Percentiles rank a stretch among this genome's conserved stretches.
These are phyloP conservation scores for Saprolegnia parasitica DNA, from an alignment of 352 stramenopile genomes.

Conservation along the genomic window DNA sequence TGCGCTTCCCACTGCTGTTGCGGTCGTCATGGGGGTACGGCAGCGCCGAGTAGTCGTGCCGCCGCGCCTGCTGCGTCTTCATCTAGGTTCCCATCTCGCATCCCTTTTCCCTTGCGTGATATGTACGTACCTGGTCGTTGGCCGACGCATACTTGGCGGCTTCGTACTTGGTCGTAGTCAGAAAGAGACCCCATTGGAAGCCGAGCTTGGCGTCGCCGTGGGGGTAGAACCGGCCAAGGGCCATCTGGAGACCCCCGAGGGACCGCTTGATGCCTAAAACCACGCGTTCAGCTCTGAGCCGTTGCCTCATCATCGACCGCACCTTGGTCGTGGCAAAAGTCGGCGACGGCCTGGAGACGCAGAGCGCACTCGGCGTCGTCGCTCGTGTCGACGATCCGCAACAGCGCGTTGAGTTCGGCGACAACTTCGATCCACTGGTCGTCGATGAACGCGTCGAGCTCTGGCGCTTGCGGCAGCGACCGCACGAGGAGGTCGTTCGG, in stretches of 20 bases:
- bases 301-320: not conserved
- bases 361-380: not conserved
- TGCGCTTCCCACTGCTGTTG: not conserved
- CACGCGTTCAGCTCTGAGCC: too few species aligned
- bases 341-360: constrained; percentile 2
- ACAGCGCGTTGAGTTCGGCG: constrained; percentile 66
- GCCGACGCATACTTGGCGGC: constrained; percentile 5
- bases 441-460: constrained; percentile 81
- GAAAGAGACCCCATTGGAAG: constrained; percentile 71
- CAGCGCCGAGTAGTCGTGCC: constrained; percentile 3
- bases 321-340: constrained; percentile 9
- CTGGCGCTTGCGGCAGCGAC: constrained; percentile 67
- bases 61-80: constrained; percentile 26
- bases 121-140: not conserved
- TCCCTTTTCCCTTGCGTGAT: too few species aligned
- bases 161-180: constrained; percentile 41
- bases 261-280: not conserved
- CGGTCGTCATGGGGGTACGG: not conserved
- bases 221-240: constrained; percentile 70
- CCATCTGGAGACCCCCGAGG: constrained; percentile 62
- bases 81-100: constrained; percentile 32
- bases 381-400: constrained; percentile 51
- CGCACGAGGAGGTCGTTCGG: constrained; percentile 75
- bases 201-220: constrained; percentile 55
- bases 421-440: constrained; percentile 82